Conservation (phyloP, 208 protist genomes). For the Leishmania lainsoni region DNA sequence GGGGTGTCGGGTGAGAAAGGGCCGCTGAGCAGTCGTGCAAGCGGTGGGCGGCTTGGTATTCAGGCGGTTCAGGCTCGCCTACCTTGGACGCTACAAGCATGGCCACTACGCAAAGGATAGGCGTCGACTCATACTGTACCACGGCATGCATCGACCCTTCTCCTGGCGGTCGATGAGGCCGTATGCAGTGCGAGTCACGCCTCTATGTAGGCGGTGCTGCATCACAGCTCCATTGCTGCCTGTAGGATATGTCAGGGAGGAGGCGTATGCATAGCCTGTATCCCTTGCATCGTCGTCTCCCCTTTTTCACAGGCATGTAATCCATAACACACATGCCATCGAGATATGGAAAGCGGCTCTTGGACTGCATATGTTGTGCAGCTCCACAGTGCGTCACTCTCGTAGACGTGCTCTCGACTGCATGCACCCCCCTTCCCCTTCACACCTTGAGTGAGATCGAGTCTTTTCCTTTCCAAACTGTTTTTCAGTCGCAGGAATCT, state of each 20-base stretch:
- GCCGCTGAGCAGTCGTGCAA: constrained; percentile 41
- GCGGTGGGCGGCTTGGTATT: constrained; percentile 58
- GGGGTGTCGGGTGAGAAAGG: constrained; percentile 49
- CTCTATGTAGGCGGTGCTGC: neutral
- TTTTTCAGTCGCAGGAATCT: neutral
- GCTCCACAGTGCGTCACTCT: neutral
- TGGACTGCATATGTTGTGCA: neutral
- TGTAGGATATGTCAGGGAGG: neutral
- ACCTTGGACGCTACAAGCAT: constrained; percentile 64
- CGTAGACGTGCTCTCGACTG: neutral
- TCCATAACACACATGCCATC: neutral
- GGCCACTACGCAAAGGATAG: constrained; percentile 18
- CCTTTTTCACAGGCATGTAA: neutral
- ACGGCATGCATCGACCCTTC: neutral
- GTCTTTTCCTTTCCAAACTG: neutral
- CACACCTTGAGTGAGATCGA: neutral
- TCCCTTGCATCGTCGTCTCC: neutral
- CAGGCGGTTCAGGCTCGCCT: constrained; percentile 62
- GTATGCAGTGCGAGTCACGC: neutral
- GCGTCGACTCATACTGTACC: neutral
- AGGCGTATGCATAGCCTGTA: neutral
- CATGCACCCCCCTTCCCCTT: neutral
- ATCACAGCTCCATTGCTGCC: neutral
- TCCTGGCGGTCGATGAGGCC: neutral
- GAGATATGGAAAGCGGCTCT: neutral